phyloP scores from a whole-genome alignment of 148 eudicot species.

The Amaranthus hypochondriacus region DNA sequence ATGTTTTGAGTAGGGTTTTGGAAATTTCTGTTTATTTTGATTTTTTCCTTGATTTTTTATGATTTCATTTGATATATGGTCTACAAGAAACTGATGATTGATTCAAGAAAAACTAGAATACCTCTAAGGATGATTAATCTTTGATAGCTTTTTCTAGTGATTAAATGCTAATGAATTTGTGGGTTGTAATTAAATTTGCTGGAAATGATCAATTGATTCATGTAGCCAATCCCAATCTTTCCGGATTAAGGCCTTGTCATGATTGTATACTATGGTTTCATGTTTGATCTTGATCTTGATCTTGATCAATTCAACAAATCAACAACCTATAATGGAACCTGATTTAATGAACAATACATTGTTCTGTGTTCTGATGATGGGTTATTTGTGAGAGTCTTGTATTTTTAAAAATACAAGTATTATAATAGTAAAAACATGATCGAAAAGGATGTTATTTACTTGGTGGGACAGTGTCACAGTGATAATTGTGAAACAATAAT shows the following conservation, averaged over 20 bases:
- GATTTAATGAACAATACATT: not conserved
- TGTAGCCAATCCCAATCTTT: too few relatives aligned
- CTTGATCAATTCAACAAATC: not conserved
- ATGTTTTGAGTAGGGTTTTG: not conserved
- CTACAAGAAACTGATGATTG: not conserved
- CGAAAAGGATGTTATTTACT: too few relatives aligned
- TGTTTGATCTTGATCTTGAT: conserved; percentile 7
- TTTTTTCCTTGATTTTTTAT: conserved; percentile 1
- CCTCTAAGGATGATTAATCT: too few relatives aligned
- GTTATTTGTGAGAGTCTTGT: too few relatives aligned
- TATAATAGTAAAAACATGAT: too few relatives aligned
- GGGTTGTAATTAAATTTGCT: not conserved
- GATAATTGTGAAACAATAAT: too few relatives aligned
- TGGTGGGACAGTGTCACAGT: too few relatives aligned
- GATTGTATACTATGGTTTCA: not conserved
- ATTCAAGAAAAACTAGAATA: too few relatives aligned
- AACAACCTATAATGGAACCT: not conserved
- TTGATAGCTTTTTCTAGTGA: not conserved
- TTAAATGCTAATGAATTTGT: not conserved
- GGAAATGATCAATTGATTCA: too few relatives aligned
- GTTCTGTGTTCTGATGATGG: too few relatives aligned
- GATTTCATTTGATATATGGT: not conserved
- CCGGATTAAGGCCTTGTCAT: not conserved
- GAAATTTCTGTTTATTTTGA: not conserved
- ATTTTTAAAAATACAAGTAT: too few relatives aligned